These are phyloP conservation scores for Arxiozyma heterogenica DNA, from an alignment of 1,139 yeast genomes.

Conservation along the genomic window DNA sequence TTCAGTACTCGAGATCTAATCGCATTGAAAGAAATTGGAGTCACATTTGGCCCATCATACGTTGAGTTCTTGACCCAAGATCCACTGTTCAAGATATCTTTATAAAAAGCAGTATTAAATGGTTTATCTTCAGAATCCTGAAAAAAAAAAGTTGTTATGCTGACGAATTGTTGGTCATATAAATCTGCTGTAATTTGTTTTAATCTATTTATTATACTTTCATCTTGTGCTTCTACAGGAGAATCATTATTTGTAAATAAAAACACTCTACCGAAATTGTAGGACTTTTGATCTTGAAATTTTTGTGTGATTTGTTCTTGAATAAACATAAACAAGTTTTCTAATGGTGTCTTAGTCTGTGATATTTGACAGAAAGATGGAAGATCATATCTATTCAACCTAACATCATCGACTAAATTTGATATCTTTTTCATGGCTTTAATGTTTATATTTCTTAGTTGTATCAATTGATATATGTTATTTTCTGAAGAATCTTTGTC, in stretches of 20 bases:
- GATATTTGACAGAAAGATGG: slow-evolving; percentile 25
- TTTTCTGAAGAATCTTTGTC: slow-evolving; percentile 18
- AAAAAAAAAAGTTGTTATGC: slow-evolving; percentile 59
- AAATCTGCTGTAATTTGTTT: slow-evolving; percentile 56
- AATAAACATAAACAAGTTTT: slow-evolving; percentile 30
- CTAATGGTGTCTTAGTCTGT: slow-evolving; percentile 17
- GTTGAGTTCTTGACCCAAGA: slow-evolving; percentile 13
- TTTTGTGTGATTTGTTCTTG: slow-evolving; percentile 33
- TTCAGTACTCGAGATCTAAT: slow-evolving; percentile 46
- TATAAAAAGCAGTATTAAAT: slow-evolving; percentile 48
- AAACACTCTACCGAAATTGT: slow-evolving; percentile 38
- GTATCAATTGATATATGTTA: slow-evolving; percentile 34
- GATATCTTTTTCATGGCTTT: slow-evolving; percentile 35
- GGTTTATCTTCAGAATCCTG: slow-evolving; percentile 27
- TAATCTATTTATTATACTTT: slow-evolving; percentile 35
- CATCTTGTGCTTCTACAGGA: slow-evolving; percentile 37
- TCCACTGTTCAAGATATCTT: slow-evolving; percentile 41
- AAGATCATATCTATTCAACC: slow-evolving; percentile 13
- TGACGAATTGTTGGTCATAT: slow-evolving; percentile 39
- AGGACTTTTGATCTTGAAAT: slow-evolving; percentile 30
- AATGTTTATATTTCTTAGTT: slow-evolving; percentile 35
- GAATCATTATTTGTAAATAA: slow-evolving; percentile 53
- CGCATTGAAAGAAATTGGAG: slow-evolving; percentile 38
- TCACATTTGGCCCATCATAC: slow-evolving; percentile 34
- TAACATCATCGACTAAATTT: slow-evolving; percentile 33